Evolutionary conservation across 2,329 filamentous ascomycete genomes (phyloP), one percentile per base, ranked within the genome.

Genomic region (Claviceps sp.): DNA sequence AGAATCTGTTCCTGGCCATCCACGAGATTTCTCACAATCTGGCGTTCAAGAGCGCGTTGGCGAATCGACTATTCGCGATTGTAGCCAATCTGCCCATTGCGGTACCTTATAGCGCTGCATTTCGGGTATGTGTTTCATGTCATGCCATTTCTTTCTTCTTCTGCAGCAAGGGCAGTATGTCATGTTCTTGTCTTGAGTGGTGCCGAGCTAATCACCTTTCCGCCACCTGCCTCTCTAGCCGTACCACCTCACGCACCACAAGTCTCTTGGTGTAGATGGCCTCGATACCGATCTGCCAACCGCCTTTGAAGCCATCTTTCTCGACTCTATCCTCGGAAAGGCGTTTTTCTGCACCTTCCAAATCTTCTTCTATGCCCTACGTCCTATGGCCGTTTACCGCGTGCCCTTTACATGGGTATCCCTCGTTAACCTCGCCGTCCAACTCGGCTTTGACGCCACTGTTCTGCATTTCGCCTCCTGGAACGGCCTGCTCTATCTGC

Each of bases 301-400:
- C 18, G 82, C 87, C 48, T 70, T 96, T 49, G 93, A 98, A 73
- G 91, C 89, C 56, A 71, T 95, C 65, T 85, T 98, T 67, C 84
- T 98, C 62, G 87, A 98, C 74, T 96, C 89, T 7, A 84, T 98
- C 61, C 80, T 91, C 18, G 93, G 93, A 67, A 98, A 98, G 72
- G 85, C 93, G 59, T 98, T 98, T 75, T 98, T 98, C 78, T 91
- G 87, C 73, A 98, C 93, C 59, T 98, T 96, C 73, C 93, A 98
- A 71, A 96, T 98, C 68, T 79, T 98, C 66, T 98, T 98, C 78
- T 98, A 98, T 73, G 93, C 93, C 62, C 70, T 98, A 49, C 87
- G 93, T 16, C 93, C 93, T 55, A 95, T 97, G 85, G 84, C 90
- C 70, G 79, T 98, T 60, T 95, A 95, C 77, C 80, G 82, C 61